Base-by-base conservation (phyloP, 139 green algal genomes). In the Zygnema circumcarinatum region DNA sequence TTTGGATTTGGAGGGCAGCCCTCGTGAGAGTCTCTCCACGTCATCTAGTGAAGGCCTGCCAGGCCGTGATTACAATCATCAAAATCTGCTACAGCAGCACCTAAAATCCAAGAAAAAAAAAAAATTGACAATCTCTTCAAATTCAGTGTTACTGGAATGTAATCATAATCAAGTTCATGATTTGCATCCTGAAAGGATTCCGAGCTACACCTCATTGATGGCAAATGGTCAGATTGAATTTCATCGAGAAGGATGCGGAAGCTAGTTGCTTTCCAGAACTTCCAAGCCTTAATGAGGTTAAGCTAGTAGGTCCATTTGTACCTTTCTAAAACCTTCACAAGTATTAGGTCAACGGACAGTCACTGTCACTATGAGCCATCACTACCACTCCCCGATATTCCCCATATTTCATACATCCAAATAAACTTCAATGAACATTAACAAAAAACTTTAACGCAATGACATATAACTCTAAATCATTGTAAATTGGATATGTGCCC, bases 1-100 rank as follows among this genome's bases (percentile, higher is more conserved):
- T 67, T 85, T 85, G 3, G 79, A 35, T 21, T 85, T 85, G 39
- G 52, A 76, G 40, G 79, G 42, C 36, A 20, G 38, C 20, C 79
- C 79, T 67, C 73, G 69, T 67, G 54, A 83, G 29, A 87, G 29
- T 53, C 47, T 2, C 16, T 83, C 16, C 2, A 83, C 81, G 3
- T 83, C 81, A 20, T 83, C 81, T 31, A 87, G 3, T 32, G 56
- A 87, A 42, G 81, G 81, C 32, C 75, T 83, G 32, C 20, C 16
- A 87, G 41, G 2, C 31, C 32, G 3, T 56, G 3, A 11, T 40
- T 88, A 72, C 3, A 67, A 47, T 39, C 11, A 40, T 29, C 21
- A 88, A 7, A 88, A 62, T n/a, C n/a, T n/a, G n/a, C n/a, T n/a
- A 62, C 7, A 62, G 47, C 47, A 62, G 16, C 47, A 16, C 7